Conservation (phyloP, 139 green algal species). For the Mesostigma viride region DNA sequence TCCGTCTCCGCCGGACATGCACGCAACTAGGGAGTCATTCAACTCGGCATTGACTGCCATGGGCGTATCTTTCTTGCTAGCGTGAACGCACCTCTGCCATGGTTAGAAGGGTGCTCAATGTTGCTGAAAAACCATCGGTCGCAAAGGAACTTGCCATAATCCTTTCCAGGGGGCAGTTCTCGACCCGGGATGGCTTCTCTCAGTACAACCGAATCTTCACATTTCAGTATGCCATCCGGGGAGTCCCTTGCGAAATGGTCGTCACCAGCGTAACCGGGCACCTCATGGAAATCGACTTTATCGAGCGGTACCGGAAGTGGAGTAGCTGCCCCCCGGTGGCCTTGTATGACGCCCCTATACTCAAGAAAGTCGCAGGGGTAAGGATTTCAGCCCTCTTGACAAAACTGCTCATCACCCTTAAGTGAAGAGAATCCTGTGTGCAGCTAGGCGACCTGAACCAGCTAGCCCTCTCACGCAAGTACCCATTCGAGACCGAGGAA, state of each 20-base stretch:
- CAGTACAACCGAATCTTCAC: constrained; percentile 67
- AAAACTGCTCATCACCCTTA: too few relatives aligned
- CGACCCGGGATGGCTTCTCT: constrained; percentile 39
- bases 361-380: constrained; percentile 2
- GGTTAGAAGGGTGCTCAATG: constrained; percentile 62
- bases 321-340: neutral
- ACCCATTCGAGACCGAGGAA: too few relatives aligned
- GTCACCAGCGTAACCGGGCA: constrained; percentile 90
- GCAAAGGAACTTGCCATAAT: constrained; percentile 65
- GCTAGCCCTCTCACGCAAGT: too few relatives aligned
- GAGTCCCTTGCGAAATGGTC: constrained; percentile 47
- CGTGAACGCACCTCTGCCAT: too few relatives aligned
- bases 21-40: too few relatives aligned
- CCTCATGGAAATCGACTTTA: constrained; percentile 83
- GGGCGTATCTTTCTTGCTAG: too few relatives aligned
- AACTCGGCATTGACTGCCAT: too few relatives aligned
- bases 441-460: too few relatives aligned
- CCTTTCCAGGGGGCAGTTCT: constrained; percentile 44
- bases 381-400: neutral
- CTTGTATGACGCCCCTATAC: constrained; percentile 4
- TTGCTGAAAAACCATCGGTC: constrained; percentile 92
- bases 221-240: constrained; percentile 53
- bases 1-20: too few relatives aligned
- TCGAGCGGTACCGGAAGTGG: constrained; percentile 41
- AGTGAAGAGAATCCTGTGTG: too few relatives aligned